Conservation (phyloP, 2,329 filamentous ascomycete genomes). For the Tolypocladium album region DNA sequence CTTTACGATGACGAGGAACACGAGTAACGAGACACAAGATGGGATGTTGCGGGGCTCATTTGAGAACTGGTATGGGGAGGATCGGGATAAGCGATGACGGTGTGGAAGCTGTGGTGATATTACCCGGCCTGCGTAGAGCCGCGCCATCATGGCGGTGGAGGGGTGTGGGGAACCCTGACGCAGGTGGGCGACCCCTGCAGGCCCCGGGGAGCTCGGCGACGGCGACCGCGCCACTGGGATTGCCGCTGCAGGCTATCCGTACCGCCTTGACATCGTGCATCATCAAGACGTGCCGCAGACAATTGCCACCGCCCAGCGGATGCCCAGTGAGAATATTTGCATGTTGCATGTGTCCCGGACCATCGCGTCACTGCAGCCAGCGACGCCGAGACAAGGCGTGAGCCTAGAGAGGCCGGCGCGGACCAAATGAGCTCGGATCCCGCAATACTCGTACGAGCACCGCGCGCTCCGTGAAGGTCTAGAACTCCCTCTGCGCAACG, state of each 20-base stretch:
- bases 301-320: not conserved
- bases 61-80: not conserved
- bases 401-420: not conserved
- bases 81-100: not conserved
- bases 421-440: not conserved
- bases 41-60: not conserved
- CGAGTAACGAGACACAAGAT: not conserved
- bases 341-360: not conserved
- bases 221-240: not conserved
- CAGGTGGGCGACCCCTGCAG: not conserved
- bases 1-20: conserved; percentile 31
- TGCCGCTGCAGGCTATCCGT: not conserved
- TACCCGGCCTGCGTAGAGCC: not conserved
- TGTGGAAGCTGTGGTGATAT: not conserved
- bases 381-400: not conserved
- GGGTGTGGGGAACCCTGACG: not conserved
- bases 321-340: not conserved
- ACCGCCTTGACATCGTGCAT: not conserved
- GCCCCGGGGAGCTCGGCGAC: not conserved
- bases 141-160: not conserved
- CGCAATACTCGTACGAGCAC: not conserved
- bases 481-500: not conserved
- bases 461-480: not conserved
- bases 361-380: not conserved
- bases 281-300: not conserved